phyloP scores from a whole-genome alignment of 805 yeast genomes.

The Lipomyces japonicus region DNA sequence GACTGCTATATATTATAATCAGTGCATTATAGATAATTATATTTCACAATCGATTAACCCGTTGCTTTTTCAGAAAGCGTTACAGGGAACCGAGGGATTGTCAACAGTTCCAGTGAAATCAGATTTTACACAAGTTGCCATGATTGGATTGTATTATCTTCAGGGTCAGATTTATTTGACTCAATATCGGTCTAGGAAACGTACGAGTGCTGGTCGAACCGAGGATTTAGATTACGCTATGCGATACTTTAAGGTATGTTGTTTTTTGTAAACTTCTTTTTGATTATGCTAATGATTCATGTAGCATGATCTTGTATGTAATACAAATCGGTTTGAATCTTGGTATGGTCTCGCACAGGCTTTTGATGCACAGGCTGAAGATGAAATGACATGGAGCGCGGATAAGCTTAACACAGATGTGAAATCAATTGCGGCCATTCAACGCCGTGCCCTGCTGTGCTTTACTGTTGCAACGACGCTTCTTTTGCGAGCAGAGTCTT shows the following conservation, averaged over 20 bases:
- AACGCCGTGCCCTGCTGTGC: constrained; percentile 55
- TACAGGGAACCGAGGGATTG: constrained; percentile 14
- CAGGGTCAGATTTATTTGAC: constrained; percentile 67
- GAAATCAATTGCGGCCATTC: constrained; percentile 56
- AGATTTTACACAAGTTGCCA: constrained; percentile 22
- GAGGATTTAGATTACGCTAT: constrained; percentile 77
- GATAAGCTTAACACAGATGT: constrained; percentile 70
- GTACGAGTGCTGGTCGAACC: constrained; percentile 73
- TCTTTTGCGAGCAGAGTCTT: constrained; percentile 29
- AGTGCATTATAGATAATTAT: constrained; percentile 47
- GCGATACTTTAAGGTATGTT: constrained; percentile 46
- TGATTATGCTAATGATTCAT: background rate
- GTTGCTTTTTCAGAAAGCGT: constrained; percentile 22
- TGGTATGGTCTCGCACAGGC: constrained; percentile 85
- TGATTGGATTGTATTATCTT: constrained; percentile 59
- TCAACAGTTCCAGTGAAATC: constrained; percentile 15
- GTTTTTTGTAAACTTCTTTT: background rate
- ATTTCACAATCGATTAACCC: constrained; percentile 32
- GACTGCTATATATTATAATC: constrained; percentile 37
- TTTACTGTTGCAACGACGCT: constrained; percentile 67
- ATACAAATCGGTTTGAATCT: constrained; percentile 68
- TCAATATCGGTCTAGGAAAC: constrained; percentile 66
- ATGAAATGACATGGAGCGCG: constrained; percentile 87
- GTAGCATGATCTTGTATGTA: constrained; percentile 58
- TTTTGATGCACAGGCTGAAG: constrained; percentile 74